A percentile compares a stretch with the other conserved stretches of the same genome.
Evolutionary conservation across 768 basidiomycete species (phyloP).

Genomic region (Thelephora ganbajun): DNA sequence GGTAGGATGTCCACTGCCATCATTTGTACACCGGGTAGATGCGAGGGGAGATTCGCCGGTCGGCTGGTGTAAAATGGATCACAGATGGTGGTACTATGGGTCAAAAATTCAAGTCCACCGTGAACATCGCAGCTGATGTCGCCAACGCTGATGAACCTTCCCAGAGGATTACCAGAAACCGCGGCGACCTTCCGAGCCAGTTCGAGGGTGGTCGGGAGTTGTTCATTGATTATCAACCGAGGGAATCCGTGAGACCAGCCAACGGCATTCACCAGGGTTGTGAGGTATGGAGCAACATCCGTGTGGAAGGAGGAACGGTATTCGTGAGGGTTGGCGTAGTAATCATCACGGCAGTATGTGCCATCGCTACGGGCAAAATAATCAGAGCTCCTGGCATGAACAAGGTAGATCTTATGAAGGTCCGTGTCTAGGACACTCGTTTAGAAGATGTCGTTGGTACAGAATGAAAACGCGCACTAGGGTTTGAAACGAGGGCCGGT

Average conservation of each 20-base stretch:
- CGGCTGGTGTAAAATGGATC: conserved; percentile 51
- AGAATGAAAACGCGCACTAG: conserved; percentile 23
- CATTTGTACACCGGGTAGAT: conserved; percentile 51
- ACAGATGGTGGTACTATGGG: conserved; percentile 63
- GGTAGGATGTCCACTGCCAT: conserved; percentile 91
- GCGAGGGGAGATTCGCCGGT: conserved; percentile 24
- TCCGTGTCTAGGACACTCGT: conserved; percentile 29
- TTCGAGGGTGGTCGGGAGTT: conserved; percentile 36
- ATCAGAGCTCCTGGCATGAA: conserved; percentile 53
- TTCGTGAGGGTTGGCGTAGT: conserved; percentile 55
- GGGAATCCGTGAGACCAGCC: conserved; percentile 77
- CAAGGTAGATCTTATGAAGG: conserved; percentile 59
- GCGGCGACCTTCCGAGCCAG: conserved; percentile 35
- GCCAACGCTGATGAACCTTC: conserved; percentile 57
- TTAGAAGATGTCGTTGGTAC: neutral
- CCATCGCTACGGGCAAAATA: conserved; percentile 56
- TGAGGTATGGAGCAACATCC: conserved; percentile 74
- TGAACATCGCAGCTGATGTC: conserved; percentile 87
- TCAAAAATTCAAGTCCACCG: conserved; percentile 81
- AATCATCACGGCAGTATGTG: conserved; percentile 47
- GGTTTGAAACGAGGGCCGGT: conserved; percentile 34
- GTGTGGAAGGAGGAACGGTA: conserved; percentile 59
- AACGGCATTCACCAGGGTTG: conserved; percentile 73
- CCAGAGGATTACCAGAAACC: conserved; percentile 8
- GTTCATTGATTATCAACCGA: conserved; percentile 57